These are phyloP conservation scores for Pyrrhoderma lamaoense DNA, from an alignment of 1,284 basidiomycete genomes.

Conservation along the genomic window DNA sequence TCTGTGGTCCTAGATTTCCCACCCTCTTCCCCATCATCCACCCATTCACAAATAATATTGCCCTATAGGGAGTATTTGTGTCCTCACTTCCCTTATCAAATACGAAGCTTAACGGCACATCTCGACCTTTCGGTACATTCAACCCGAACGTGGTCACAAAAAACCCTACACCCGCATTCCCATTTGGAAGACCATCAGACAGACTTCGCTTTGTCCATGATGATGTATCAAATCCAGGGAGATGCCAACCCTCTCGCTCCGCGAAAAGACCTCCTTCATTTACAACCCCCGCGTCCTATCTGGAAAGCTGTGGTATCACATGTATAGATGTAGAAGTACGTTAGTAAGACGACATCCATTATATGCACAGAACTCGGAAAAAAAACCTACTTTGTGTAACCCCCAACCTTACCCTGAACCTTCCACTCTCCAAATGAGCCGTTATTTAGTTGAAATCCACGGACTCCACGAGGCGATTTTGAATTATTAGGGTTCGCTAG, in stretches of 20 bases:
- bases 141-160: constrained; percentile 68
- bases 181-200: constrained; percentile 47
- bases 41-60: constrained; percentile 70
- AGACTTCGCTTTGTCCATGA: constrained; percentile 50
- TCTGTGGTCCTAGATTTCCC: constrained; percentile 70
- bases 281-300: constrained; percentile 64
- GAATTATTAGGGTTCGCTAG: constrained; percentile 27
- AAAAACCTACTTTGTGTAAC: constrained; percentile 50
- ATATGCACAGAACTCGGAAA: neutral
- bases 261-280: constrained; percentile 79
- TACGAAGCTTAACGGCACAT: constrained; percentile 60
- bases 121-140: constrained; percentile 47
- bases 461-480: constrained; percentile 71
- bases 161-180: constrained; percentile 63
- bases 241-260: constrained; percentile 76
- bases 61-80: constrained; percentile 57
- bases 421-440: constrained; percentile 66
- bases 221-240: constrained; percentile 63
- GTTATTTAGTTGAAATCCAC: constrained; percentile 59
- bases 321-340: neutral
- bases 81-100: constrained; percentile 39
- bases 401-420: constrained; percentile 75
- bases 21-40: constrained; percentile 80
- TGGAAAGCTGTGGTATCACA: constrained; percentile 38
- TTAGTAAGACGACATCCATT: too few relatives aligned